phyloP scores from a whole-genome alignment of 345 rosid genomes.

The Eucalyptus polybractea region DNA sequence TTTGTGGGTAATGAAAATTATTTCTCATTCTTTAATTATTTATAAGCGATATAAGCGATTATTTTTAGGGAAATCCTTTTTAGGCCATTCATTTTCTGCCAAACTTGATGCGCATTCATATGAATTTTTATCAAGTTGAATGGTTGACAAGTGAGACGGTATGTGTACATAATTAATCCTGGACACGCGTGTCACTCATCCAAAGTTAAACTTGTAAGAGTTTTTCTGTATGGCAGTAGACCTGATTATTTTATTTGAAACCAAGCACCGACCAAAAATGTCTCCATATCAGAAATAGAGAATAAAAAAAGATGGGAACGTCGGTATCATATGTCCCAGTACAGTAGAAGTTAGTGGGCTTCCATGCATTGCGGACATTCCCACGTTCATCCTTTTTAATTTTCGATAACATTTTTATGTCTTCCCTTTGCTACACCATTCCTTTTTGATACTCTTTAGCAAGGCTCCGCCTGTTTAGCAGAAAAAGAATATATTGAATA shows the following conservation, averaged over 20 bases:
- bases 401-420: not conserved
- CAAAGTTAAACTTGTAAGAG: not conserved
- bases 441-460: not conserved
- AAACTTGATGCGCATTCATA: not conserved
- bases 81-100: rapidly evolving
- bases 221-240: not conserved
- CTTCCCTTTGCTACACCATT: not conserved
- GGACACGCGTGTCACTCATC: not conserved
- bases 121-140: not conserved
- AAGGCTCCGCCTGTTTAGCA: rapidly evolving
- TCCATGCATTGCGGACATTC: not conserved
- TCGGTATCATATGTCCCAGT: not conserved
- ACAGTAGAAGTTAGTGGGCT: not conserved
- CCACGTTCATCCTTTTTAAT: not conserved
- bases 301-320: not conserved
- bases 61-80: not conserved
- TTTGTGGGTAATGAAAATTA: not conserved
- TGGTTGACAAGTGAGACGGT: not conserved
- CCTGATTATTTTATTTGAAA: not conserved
- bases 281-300: not conserved
- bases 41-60: rapidly evolving
- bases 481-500: not conserved
- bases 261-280: not conserved
- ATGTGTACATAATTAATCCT: not conserved
- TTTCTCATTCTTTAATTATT: not conserved